Conservation (phyloP, 768 basidiomycete species). For the Melanogaster broomeanus region DNA sequence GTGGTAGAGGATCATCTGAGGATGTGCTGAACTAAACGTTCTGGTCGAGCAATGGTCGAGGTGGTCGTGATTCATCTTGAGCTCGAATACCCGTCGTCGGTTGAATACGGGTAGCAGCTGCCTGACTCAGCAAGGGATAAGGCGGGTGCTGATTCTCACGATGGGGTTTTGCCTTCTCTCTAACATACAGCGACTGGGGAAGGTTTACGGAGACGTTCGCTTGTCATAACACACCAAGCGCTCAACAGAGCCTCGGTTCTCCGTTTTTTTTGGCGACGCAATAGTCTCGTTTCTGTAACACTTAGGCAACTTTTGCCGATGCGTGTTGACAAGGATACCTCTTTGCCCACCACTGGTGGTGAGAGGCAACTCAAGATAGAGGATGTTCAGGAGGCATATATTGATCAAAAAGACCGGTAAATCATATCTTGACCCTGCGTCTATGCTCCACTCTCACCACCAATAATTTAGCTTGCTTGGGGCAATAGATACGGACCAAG, state of each 20-base stretch:
- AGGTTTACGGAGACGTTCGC: neutral
- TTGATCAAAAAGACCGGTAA: slow-evolving; percentile 75
- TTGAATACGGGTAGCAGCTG: neutral
- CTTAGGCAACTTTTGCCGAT: slow-evolving; percentile 13
- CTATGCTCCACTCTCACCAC: neutral
- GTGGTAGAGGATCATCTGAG: no score
- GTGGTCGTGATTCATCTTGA: no score
- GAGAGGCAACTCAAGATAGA: slow-evolving; percentile 52
- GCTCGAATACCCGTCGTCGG: neutral
- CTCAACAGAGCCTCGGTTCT: neutral
- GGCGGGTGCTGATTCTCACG: neutral
- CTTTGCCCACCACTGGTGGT: slow-evolving; percentile 10
- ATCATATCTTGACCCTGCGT: slow-evolving; percentile 19
- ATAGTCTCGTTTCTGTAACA: neutral
- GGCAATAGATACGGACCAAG: slow-evolving; percentile 76
- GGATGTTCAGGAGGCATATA: slow-evolving; percentile 75
- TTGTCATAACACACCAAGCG: neutral
- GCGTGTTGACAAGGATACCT: slow-evolving; percentile 13
- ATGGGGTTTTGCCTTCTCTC: neutral
- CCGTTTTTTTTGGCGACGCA: neutral
- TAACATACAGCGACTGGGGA: neutral
- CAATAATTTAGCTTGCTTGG: slow-evolving; percentile 48
- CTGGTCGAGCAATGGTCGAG: no score
- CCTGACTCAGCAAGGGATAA: neutral
- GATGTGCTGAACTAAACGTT: no score